Evolutionary conservation across 352 stramenopile species (phyloP).

Genomic region (Saprolegnia diclina): DNA sequence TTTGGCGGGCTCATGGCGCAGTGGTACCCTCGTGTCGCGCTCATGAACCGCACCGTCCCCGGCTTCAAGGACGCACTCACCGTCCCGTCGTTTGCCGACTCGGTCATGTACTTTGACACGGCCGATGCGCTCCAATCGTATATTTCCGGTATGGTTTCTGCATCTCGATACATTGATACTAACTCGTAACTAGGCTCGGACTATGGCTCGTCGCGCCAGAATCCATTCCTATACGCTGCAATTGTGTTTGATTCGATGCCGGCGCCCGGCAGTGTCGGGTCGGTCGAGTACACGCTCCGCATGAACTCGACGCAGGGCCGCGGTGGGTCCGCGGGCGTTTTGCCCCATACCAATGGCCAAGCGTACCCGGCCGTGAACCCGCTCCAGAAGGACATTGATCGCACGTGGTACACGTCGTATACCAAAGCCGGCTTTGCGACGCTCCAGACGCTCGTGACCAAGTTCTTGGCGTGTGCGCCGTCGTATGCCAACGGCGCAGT

Average conservation of each 20-base stretch:
- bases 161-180: not conserved
- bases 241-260: conserved; percentile 44
- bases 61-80: conserved; percentile 24
- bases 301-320: conserved; percentile 42
- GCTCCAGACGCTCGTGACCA: conserved; percentile 38
- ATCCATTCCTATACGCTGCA: conserved; percentile 38
- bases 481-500: not conserved
- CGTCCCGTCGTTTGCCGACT: conserved; percentile 42
- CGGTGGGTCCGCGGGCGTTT: conserved; percentile 1
- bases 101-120: conserved; percentile 34
- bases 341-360: conserved; percentile 6
- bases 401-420: conserved; percentile 2
- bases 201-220: conserved; percentile 30
- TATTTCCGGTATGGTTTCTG: conserved; percentile 29
- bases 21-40: conserved; percentile 51
- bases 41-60: conserved; percentile 16
- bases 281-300: conserved; percentile 48
- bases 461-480: conserved; percentile 28
- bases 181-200: conserved; percentile 7
- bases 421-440: conserved; percentile 17
- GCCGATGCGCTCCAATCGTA: conserved; percentile 34
- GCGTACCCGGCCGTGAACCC: not conserved
- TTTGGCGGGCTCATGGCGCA: conserved; percentile 56
- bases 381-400: conserved; percentile 5
- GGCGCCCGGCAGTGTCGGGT: conserved; percentile 32